Conservation (phyloP, 2,329 filamentous ascomycete genomes). For the Trichoderma brevicompactum region DNA sequence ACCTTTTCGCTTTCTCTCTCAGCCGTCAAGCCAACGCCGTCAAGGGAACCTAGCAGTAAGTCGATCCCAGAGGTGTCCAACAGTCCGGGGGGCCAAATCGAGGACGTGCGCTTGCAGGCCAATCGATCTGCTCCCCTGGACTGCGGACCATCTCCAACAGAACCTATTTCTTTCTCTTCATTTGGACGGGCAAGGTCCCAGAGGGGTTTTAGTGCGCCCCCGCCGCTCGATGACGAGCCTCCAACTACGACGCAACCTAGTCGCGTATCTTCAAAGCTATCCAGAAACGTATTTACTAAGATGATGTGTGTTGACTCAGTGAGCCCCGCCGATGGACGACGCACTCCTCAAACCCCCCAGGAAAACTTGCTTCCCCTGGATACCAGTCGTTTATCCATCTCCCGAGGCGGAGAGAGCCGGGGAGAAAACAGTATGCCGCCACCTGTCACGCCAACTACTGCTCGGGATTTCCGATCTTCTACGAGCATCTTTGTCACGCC, state of each 20-base stretch:
- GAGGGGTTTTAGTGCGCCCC: conserved; percentile 42
- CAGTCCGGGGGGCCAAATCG: conserved; percentile 28
- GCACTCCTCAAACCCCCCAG: conserved; percentile 77
- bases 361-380: conserved; percentile 77
- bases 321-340: conserved; percentile 63
- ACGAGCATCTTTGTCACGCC: conserved; percentile 65
- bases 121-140: conserved; percentile 39
- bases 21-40: conserved; percentile 44
- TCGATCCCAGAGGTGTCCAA: conserved; percentile 37
- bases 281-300: conserved; percentile 57
- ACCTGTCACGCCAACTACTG: conserved; percentile 81
- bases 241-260: conserved; percentile 28
- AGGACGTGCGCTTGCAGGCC: conserved; percentile 30
- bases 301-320: conserved; percentile 55
- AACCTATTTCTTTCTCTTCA: conserved; percentile 45
- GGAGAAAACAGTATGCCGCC: conserved; percentile 45
- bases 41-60: conserved; percentile 52
- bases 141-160: conserved; percentile 41
- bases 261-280: conserved; percentile 34
- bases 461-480: conserved; percentile 56
- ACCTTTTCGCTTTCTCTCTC: conserved; percentile 50
- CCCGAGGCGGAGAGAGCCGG: conserved; percentile 55
- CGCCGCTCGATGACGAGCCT: conserved; percentile 40
- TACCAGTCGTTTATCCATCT: conserved; percentile 82
- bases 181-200: conserved; percentile 42